Conservation (phyloP, 2,329 filamentous ascomycete genomes). For the Curvularia spicifera region DNA sequence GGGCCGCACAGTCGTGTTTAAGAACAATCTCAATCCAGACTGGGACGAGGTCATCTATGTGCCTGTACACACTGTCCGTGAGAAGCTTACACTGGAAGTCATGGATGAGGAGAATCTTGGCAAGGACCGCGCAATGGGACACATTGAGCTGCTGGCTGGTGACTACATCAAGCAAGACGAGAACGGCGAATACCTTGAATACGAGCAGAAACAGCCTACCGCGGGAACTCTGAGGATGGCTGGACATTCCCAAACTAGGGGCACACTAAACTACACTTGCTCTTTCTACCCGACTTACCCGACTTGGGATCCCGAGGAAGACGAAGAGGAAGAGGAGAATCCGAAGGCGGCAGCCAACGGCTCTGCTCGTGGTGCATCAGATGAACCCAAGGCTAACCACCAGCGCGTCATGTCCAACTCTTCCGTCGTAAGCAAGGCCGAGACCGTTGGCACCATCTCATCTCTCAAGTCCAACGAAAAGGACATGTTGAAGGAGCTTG, state of each 20-base stretch:
- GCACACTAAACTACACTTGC: conserved; percentile 78
- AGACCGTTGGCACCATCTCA: conserved; percentile 52
- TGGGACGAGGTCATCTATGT: conserved; percentile 97
- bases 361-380: conserved; percentile 31
- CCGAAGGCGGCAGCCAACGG: conserved; percentile 28
- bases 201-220: conserved; percentile 75
- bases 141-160: conserved; percentile 75
- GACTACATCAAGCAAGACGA: conserved; percentile 83
- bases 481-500: conserved; percentile 55
- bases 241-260: conserved; percentile 76
- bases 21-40: conserved; percentile 92
- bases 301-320: conserved; percentile 86
- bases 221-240: conserved; percentile 75
- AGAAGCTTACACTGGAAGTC: conserved; percentile 87
- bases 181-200: conserved; percentile 77
- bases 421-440: conserved; percentile 32
- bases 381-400: conserved; percentile 30
- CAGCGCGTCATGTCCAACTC: conserved; percentile 30
- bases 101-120: conserved; percentile 96
- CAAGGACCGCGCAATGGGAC: conserved; percentile 86
- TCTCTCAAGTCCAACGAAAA: conserved; percentile 50
- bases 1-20: conserved; percentile 90
- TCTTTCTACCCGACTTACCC: conserved; percentile 91
- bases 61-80: conserved; percentile 82
- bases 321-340: conserved; percentile 60